A percentile compares a stretch with the other conserved stretches of the same genome.
Conservation (phyloP, 2,329 filamentous ascomycete genomes). For the Pseudonectria buxi region DNA sequence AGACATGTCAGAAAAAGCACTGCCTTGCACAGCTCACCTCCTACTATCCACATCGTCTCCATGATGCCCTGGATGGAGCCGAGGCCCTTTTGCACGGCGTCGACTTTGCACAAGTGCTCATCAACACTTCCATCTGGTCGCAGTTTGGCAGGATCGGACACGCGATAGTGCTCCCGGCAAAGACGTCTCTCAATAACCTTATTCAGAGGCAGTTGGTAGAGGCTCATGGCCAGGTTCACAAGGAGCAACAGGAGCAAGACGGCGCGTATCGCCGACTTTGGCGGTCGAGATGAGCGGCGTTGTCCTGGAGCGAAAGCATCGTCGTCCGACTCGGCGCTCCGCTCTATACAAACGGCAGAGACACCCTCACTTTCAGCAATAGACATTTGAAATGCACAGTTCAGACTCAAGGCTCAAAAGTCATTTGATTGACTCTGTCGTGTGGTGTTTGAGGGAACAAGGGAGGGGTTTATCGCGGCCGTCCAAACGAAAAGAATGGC, state of each 20-base stretch:
- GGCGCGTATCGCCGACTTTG: slow-evolving; percentile 10
- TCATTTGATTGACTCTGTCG: too few species aligned
- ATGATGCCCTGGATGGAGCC: slow-evolving; percentile 46
- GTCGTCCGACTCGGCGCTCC: too few species aligned
- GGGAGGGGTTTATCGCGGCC: too few species aligned
- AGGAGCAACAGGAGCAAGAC: slow-evolving; percentile 37
- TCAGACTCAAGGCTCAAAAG: too few species aligned
- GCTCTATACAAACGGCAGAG: too few species aligned
- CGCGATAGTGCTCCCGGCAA: slow-evolving; percentile 43
- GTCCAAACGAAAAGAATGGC: too few species aligned
- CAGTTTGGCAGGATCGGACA: slow-evolving; percentile 27
- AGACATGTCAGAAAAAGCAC: neutral
- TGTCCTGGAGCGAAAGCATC: too few species aligned
- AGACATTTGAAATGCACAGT: too few species aligned
- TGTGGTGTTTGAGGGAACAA: too few species aligned
- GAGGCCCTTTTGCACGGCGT: slow-evolving; percentile 42
- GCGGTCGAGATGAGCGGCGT: too few species aligned
- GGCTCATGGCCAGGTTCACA: slow-evolving; percentile 40
- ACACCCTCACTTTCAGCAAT: too few species aligned
- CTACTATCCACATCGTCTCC: slow-evolving; percentile 43
- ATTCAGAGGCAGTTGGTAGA: slow-evolving; percentile 42
- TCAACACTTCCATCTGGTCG: slow-evolving; percentile 33
- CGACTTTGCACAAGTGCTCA: slow-evolving; percentile 48
- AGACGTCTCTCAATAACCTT: slow-evolving; percentile 40
- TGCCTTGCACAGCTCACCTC: slow-evolving; percentile 25